Conservation (phyloP, 495 filamentous ascomycete species). For the Penicillium canescens region DNA sequence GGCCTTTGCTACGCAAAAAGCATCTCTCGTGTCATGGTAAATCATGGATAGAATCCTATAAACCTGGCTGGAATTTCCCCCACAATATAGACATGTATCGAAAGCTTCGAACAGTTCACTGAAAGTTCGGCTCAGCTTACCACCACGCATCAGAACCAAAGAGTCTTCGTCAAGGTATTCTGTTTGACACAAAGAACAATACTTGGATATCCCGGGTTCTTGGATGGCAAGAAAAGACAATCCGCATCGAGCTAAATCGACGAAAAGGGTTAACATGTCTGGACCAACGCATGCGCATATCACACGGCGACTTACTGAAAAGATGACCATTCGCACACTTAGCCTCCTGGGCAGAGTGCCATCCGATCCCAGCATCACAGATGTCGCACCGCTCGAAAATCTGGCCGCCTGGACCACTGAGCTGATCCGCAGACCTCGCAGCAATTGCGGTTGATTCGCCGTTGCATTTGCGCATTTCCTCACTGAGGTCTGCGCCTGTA, state of each 20-base stretch:
- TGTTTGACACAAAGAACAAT: slow-evolving; percentile 49
- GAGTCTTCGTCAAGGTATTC: slow-evolving; percentile 52
- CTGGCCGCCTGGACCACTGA: slow-evolving; percentile 21
- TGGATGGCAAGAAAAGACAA: slow-evolving; percentile 56
- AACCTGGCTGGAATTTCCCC: slow-evolving; percentile 43
- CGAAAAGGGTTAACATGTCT: slow-evolving; percentile 1
- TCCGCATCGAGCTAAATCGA: slow-evolving; percentile 49
- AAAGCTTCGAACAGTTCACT: slow-evolving; percentile 44
- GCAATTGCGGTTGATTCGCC: slow-evolving; percentile 9
- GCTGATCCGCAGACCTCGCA: slow-evolving; percentile 26
- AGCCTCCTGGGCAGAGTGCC: slow-evolving; percentile 38
- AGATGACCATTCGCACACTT: slow-evolving; percentile 49
- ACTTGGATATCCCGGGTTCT: slow-evolving; percentile 54
- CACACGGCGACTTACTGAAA: slow-evolving; percentile 37
- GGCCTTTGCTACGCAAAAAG: too few species aligned
- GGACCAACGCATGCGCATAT: neutral
- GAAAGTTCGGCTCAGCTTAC: slow-evolving; percentile 20
- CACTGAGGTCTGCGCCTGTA: slow-evolving; percentile 30
- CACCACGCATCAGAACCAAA: slow-evolving; percentile 14
- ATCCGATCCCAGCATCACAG: slow-evolving; percentile 42
- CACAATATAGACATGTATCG: slow-evolving; percentile 57
- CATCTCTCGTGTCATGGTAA: neutral
- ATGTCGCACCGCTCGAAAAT: slow-evolving; percentile 50
- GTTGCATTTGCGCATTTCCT: slow-evolving; percentile 35
- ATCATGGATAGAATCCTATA: slow-evolving; percentile 2